Evolutionary conservation across 495 filamentous ascomycete species (phyloP), one percentile per base, ranked within the genome.

Genomic region (Penicillium taxi): DNA sequence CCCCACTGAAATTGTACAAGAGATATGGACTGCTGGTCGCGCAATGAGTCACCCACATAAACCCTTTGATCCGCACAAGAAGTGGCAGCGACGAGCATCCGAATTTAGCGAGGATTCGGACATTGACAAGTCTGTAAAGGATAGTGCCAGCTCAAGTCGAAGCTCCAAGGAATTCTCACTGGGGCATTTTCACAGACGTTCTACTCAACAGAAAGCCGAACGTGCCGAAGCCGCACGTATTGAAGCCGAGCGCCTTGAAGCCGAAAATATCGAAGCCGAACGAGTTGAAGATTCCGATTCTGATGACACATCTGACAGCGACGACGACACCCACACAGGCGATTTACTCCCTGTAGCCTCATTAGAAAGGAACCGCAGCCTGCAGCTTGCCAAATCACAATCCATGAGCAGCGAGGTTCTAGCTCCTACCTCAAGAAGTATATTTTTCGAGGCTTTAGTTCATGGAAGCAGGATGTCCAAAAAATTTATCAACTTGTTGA

Each of bases 1-100:
- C 15, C 89, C 90, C 0, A 66, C 73, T 9, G 82, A 82, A 11
- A 73, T 94, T 12, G 78, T 85, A 42, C 61, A 14, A 61, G 84
- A 45, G 50, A 59, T 53, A 78, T 46, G 67, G 70, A 44, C 84
- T 69, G 56, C 62, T 59, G 12, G 51, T 80, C 21, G 66, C 64
- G 20, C 81, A 69, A 1, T 53, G 60, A 70, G 35, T 60, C 68
- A 18, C 73, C 80, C 9, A 66, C 72, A 1, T 80, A 75, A 74
- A 52, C 72, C 5, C 12, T 7, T 9, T 18, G 31, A 49, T 12
- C 14, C 39, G 4, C 32, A 36, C 18, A 7, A 19, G 0, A 38
- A 66, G 25, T 45, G 24, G 36, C 37, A 16, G 25, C 26, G 24
- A 12, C n/a, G 32, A 36, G 12, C 5, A 5, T 4, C 37, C 16